A percentile compares a stretch with the other conserved stretches of the same genome.
These are phyloP conservation scores for peach (Prunus persica) DNA, from an alignment of 306 rosid species.

Conservation along the genomic window Prunus_persica_NCBIv2 NC_034009.1:37991501-37992000, in stretches of 20 bases:
- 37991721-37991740: neutral
- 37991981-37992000: constrained; percentile 40
- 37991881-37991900: constrained; percentile 69
- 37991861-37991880: constrained; percentile 75
- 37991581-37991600: neutral
- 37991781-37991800: constrained; percentile 9
- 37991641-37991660: neutral
- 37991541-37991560: neutral
- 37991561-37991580: neutral
- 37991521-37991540: neutral
- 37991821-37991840: constrained; percentile 89
- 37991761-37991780: constrained; percentile 3
- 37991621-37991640: neutral
- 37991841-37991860: constrained; percentile 73
- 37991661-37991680: neutral
- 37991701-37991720: neutral
- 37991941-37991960: constrained; percentile 80
- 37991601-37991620: neutral
- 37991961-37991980: constrained; percentile 75
- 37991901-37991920: constrained; percentile 63
- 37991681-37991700: neutral
- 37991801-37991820: constrained; percentile 21
- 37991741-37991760: constrained; percentile 10
- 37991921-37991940: constrained; percentile 61
- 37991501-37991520: neutral